These are phyloP conservation scores for Leccinum subtestaceum DNA, from an alignment of 768 basidiomycete genomes.

Conservation along the genomic window DNA sequence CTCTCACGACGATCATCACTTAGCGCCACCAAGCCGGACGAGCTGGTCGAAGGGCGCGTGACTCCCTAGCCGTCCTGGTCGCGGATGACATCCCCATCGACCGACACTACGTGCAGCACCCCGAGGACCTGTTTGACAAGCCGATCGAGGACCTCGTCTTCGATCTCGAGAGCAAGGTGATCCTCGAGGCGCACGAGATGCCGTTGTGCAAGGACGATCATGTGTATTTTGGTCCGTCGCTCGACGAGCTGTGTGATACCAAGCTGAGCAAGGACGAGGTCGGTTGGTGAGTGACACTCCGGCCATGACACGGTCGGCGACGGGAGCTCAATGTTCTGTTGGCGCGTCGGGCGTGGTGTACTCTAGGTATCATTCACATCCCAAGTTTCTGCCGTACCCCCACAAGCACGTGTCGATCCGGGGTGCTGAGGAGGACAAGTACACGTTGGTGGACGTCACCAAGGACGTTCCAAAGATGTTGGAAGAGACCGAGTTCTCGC, in stretches of 20 bases:
- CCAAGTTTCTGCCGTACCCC: conserved; percentile 72
- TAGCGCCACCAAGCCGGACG: conserved; percentile 88
- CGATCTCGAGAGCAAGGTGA: conserved; percentile 68
- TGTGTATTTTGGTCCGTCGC: conserved; percentile 65
- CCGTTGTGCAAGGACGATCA: conserved; percentile 68
- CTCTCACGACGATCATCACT: not conserved
- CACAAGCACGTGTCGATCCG: conserved; percentile 71
- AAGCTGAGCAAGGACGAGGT: conserved; percentile 67
- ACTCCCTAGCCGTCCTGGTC: conserved; percentile 74
- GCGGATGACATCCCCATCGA: conserved; percentile 69
- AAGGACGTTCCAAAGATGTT: conserved; percentile 44
- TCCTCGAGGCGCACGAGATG: conserved; percentile 88
- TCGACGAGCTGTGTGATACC: conserved; percentile 60
- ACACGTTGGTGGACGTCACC: conserved; percentile 66
- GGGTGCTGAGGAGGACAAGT: conserved; percentile 75
- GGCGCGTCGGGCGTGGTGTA: not conserved
- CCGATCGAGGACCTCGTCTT: conserved; percentile 61
- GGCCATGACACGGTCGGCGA: not conserved
- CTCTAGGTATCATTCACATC: conserved; percentile 76
- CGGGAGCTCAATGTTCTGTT: not conserved
- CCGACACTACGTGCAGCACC: conserved; percentile 57
- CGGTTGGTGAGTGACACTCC: conserved; percentile 55
- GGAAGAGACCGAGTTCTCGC: conserved; percentile 60
- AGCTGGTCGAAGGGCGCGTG: conserved; percentile 77
- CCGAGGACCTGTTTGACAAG: conserved; percentile 66